These are phyloP conservation scores for Cutaneotrichosporon sp. DNA, from an alignment of 1,284 basidiomycete species.

Conservation along the genomic window DNA sequence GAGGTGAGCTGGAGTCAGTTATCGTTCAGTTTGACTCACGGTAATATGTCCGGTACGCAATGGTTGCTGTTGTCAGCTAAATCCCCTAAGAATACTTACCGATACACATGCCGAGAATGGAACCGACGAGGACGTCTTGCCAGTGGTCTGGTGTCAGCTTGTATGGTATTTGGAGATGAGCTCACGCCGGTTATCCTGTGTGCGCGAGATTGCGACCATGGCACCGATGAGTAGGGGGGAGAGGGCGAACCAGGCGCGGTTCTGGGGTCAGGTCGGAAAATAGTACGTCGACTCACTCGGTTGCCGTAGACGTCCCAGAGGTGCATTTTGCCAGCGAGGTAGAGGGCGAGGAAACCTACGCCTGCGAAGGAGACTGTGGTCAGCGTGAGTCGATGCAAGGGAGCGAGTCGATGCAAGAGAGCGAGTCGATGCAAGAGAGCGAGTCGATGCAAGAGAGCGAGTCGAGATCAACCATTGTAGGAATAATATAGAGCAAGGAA, in stretches of 20 bases:
- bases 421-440: neutral
- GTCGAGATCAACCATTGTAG: neutral
- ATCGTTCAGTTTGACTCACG: constrained; percentile 55
- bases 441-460: neutral
- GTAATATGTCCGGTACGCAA: constrained; percentile 67
- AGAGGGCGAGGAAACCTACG: constrained; percentile 83
- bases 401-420: neutral
- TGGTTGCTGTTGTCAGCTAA: constrained; percentile 58
- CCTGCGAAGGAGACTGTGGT: constrained; percentile 82
- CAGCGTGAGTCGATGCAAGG: constrained; percentile 3
- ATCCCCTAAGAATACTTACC: constrained; percentile 58
- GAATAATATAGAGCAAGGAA: neutral
- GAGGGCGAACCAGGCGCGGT: constrained; percentile 80
- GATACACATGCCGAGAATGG: constrained; percentile 68
- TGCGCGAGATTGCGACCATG: constrained; percentile 85
- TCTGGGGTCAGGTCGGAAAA: constrained; percentile 52
- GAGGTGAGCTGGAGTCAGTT: constrained; percentile 42
- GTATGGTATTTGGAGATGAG: constrained; percentile 19
- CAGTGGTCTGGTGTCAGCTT: constrained; percentile 65
- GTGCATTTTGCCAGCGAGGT: constrained; percentile 87
- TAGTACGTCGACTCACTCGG: constrained; percentile 58
- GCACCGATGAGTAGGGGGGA: constrained; percentile 74
- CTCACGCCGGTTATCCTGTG: constrained; percentile 82
- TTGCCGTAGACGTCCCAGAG: constrained; percentile 80
- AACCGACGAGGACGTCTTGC: constrained; percentile 82